phyloP scores from a whole-genome alignment of 177 flowering plant genomes.

The Vitis hybrid region DNA sequence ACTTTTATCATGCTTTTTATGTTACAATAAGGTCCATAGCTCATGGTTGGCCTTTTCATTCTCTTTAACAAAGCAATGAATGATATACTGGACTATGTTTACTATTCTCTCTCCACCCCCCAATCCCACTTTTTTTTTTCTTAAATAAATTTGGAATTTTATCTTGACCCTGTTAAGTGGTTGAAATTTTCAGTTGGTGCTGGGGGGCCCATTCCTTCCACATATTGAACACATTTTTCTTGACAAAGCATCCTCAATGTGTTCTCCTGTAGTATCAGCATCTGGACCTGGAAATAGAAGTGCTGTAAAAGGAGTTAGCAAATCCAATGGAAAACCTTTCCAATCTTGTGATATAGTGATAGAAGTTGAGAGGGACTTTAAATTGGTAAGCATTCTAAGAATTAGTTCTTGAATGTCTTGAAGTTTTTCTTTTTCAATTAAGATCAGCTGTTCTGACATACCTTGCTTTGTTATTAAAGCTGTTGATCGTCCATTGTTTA shows the following conservation, averaged over 20 bases:
- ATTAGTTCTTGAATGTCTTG: background rate
- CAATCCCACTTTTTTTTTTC: background rate
- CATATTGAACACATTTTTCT: conserved; percentile 80
- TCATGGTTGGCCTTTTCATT: no score
- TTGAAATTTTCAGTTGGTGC: conserved; percentile 56
- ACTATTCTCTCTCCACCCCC: no score
- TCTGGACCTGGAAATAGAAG: conserved; percentile 62
- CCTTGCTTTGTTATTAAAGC: background rate
- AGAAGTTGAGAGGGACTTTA: conserved; percentile 47
- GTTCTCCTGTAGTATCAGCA: conserved; percentile 69
- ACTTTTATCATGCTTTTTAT: background rate
- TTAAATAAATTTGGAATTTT: background rate
- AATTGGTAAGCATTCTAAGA: conserved; percentile 21
- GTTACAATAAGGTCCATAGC: no score
- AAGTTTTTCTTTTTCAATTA: background rate
- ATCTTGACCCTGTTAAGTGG: background rate
- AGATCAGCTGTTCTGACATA: background rate
- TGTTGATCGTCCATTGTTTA: background rate
- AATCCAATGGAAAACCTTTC: conserved; percentile 37
- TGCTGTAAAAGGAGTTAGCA: conserved; percentile 39
- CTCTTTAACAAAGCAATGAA: background rate
- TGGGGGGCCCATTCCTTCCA: conserved; percentile 92
- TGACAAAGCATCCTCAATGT: conserved; percentile 60
- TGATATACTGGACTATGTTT: no score
- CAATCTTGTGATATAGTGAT: conserved; percentile 72